Evolutionary conservation across 495 filamentous ascomycete genomes (phyloP), one percentile per base, ranked within the genome.

Genomic region (Oleoguttula mirabilis): DNA sequence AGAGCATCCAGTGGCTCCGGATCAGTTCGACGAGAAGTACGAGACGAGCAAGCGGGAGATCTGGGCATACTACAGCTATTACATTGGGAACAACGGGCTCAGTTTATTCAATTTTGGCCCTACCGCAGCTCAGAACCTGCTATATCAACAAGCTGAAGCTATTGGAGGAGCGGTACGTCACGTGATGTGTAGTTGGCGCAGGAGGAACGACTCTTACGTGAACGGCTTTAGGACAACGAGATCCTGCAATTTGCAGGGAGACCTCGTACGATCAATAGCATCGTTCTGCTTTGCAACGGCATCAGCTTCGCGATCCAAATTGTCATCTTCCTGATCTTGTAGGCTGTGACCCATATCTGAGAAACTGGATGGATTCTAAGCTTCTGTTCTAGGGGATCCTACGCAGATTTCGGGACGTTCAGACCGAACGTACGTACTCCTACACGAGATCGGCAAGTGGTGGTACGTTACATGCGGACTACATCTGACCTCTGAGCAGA

Each of bases 61-160:
- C 10, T 80, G 73, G 74, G 67, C 75, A 34, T 81, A 76, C 51
- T 81, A 81, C 57, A 49, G 46, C 55, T 81, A 77, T 52, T 81
- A 81, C 47, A 73, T 80, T 37, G 76, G 77, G 21, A 77, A 79
- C 50, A 79, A 80, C 57, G 76, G 76, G 5, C 55, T 80, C 24
- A 69, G 74, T 2, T 61, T 81, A 6, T 81, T 80, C 66, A 81
- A 80, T 52, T 81, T 79, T 50, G 76, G 71, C 3, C 76, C 76
- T 6, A 80, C 77, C 3, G 73, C 72, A 17, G 77, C 76, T 39
- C 76, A 81, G 46, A 79, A 79, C 44, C 57, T 79, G 17, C 54
- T 81, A 3, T 71, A 59, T 30, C 69, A 77, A 58, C 72, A 73
- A 6, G 73, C 71, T 1, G 37, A 33, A 27, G 36, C 19, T 2